These are phyloP conservation scores for Leccinum solheimii DNA, from an alignment of 1,284 basidiomycete species.

Conservation along the genomic window DNA sequence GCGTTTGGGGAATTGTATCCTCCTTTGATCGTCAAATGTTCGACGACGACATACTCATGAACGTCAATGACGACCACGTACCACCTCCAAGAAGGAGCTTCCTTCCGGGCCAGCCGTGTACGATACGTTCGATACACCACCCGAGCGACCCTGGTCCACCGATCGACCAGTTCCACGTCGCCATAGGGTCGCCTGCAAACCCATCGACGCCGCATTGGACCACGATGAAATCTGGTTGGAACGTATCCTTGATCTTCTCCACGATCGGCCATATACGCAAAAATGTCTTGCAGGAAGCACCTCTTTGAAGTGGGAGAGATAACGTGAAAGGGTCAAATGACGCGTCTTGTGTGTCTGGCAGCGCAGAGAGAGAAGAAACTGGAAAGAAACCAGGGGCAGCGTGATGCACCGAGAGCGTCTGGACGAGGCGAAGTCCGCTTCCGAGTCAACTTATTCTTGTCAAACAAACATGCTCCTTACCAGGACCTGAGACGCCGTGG, in stretches of 20 bases:
- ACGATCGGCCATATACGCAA: conserved; percentile 61
- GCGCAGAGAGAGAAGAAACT: conserved; percentile 50
- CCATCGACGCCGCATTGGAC: conserved; percentile 89
- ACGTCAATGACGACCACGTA: conserved; percentile 30
- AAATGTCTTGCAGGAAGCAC: conserved; percentile 66
- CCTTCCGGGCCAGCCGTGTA: conserved; percentile 59
- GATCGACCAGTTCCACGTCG: conserved; percentile 77
- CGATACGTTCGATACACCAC: conserved; percentile 62
- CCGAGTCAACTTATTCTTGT: background rate
- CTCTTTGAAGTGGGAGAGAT: conserved; percentile 69
- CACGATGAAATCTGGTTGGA: conserved; percentile 76
- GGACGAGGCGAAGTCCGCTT: background rate
- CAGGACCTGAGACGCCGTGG: conserved; percentile 54
- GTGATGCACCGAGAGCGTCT: conserved; percentile 87
- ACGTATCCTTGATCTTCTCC: conserved; percentile 61
- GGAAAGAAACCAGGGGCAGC: conserved; percentile 84
- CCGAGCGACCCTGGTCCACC: conserved; percentile 65
- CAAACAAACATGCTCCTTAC: conserved; percentile 33
- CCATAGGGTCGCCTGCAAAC: conserved; percentile 79
- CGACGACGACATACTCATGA: background rate
- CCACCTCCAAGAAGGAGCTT: conserved; percentile 69
- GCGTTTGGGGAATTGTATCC: conserved; percentile 83
- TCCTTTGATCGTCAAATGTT: conserved; percentile 42
- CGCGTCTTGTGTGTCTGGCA: conserved; percentile 42
- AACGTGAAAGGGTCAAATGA: conserved; percentile 71